Evolutionary conservation across 257 asterid species (phyloP), one percentile per base, ranked within the genome.

Genomic region (Solanum stenotomum): DNA sequence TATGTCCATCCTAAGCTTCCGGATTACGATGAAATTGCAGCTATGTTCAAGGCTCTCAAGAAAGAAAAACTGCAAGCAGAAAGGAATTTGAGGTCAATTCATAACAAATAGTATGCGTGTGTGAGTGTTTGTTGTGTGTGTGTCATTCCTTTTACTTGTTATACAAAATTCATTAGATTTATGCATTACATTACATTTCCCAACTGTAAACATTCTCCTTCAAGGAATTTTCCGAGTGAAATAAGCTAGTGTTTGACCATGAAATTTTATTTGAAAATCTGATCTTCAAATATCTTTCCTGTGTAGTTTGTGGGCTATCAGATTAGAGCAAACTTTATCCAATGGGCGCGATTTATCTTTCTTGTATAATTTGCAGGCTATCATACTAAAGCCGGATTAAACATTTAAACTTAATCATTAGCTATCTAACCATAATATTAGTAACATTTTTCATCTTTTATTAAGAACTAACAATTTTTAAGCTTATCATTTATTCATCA

Each of bases 1-100:
- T 95, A 94, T 90, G 93, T 94, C 72, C 99, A 96, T 88, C 99
- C 98, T 7, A 96, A 96, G 91, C 96, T 96, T 4, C 99, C 99
- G 0, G 98, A 96, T 82, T 96, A 96, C 35, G 98, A 96, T 85
- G 99, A 95, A 71, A 88, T 96, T 38, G 93, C 94, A 11, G 95
- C 95, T 3, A 94, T 88, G 91, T 96, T 96, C 90, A 91, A 74
- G 91, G 95, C 92, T 83, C 92, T 96, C 85, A 96, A 96, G 93
- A 93, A 87, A 84, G 93, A 88, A 7, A 90, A 91, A 35, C 89
- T 92, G 63, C 89, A 56, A 71, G 59, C 34, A 76, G 56, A 76
- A 76, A 37, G 33, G 34, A 76, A 40, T 37, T 8, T 35, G 27
- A 72, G 25, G 25, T 34, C 29, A 34, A 72, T 34, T 74, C 46